A percentile compares a stretch with the other conserved stretches of the same genome.
These are phyloP conservation scores for Starmerella bombicola DNA, from an alignment of 805 yeast species.

Conservation along the genomic window DNA sequence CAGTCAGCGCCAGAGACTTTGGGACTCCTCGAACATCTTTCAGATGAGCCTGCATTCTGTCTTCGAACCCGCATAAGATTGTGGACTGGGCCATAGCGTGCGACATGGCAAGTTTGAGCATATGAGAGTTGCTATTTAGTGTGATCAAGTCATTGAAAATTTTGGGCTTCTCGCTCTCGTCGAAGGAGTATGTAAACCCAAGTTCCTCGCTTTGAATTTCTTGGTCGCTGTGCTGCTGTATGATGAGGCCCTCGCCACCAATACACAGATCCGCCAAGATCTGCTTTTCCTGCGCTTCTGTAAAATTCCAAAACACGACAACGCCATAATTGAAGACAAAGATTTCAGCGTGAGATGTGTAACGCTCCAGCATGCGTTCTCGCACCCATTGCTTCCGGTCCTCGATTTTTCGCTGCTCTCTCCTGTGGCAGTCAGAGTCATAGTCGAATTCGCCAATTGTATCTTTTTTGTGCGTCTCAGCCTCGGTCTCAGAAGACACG, in stretches of 20 bases:
- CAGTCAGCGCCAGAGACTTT: constrained; percentile 78
- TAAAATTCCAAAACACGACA: constrained; percentile 95
- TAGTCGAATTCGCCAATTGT: not conserved
- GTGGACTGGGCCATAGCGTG: constrained; percentile 97
- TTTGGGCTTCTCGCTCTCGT: constrained; percentile 35
- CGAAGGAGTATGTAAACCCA: constrained; percentile 51
- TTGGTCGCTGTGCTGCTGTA: constrained; percentile 63
- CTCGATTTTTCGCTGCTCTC: not conserved
- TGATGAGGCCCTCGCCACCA: constrained; percentile 42
- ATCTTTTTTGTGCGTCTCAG: not conserved
- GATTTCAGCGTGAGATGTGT: constrained; percentile 57
- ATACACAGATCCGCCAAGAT: constrained; percentile 83
- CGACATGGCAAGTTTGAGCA: constrained; percentile 82
- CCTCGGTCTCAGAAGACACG: not conserved
- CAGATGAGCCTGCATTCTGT: constrained; percentile 73
- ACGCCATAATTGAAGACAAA: constrained; percentile 87
- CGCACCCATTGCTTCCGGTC: constrained; percentile 4
- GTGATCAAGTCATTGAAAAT: constrained; percentile 87
- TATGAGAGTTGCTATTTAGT: constrained; percentile 77
- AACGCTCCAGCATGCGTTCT: constrained; percentile 27
- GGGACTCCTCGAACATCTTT: constrained; percentile 83
- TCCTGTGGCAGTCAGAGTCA: not conserved
- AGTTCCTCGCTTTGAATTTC: constrained; percentile 89
- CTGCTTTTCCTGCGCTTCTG: constrained; percentile 85
- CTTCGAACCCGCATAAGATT: constrained; percentile 79